phyloP scores from a whole-genome alignment of 177 flowering plant species.

The Vitis hybrid region DNA sequence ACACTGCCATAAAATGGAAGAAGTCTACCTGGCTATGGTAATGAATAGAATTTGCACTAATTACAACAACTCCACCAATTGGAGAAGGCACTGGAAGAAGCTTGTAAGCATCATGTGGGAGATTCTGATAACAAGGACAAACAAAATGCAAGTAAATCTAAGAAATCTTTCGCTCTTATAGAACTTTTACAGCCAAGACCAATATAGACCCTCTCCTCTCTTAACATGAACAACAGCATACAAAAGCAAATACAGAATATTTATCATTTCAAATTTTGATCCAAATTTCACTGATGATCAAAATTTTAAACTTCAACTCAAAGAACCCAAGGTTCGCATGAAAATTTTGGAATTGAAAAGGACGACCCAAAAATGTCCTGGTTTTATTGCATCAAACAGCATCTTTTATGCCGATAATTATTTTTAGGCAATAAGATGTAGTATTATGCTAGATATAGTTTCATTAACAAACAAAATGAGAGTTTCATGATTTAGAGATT shows the following conservation, averaged over 20 bases:
- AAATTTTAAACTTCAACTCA: not conserved
- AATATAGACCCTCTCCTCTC: not conserved
- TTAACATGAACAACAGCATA: not conserved
- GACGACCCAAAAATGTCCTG: too few species aligned
- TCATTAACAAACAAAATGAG: not conserved
- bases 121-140: constrained; percentile 50
- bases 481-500: not conserved
- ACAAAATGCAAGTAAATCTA: constrained; percentile 2
- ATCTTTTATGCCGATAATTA: not conserved
- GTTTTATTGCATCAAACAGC: not conserved
- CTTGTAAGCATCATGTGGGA: constrained; percentile 97
- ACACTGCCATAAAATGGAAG: not conserved
- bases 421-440: not conserved
- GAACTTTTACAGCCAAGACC: not conserved
- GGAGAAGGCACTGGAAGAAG: constrained; percentile 98
- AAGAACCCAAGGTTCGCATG: too few species aligned
- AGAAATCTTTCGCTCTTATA: not conserved
- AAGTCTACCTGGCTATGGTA: constrained; percentile 89
- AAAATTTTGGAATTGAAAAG: too few species aligned
- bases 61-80: constrained; percentile 92
- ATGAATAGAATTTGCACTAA: constrained; percentile 79
- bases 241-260: not conserved
- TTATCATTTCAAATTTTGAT: not conserved
- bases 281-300: not conserved
- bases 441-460: not conserved